Percentiles rank a stretch among this genome's conserved stretches.
phyloP scores from a whole-genome alignment of 768 basidiomycete genomes.

The Lepiota brunneoincarnata region DNA sequence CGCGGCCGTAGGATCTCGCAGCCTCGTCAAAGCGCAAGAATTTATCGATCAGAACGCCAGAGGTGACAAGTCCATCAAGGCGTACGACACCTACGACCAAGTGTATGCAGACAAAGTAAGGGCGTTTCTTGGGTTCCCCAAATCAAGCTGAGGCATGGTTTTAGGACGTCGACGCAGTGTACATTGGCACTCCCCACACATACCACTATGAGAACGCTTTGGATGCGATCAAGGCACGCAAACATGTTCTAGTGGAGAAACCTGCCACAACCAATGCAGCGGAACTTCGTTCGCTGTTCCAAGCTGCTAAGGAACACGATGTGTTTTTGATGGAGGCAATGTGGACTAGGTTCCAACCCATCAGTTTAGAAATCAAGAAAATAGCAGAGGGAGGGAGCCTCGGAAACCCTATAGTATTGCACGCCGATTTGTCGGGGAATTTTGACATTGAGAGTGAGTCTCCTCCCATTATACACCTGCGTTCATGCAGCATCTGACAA shows the following conservation, averaged over 20 bases:
- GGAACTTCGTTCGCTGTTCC: slow-evolving; percentile 71
- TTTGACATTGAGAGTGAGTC: slow-evolving; percentile 63
- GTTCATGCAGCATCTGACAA: neutral
- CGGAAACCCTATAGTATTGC: slow-evolving; percentile 62
- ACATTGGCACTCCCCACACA: slow-evolving; percentile 80
- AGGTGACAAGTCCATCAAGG: slow-evolving; percentile 54
- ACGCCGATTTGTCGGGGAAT: slow-evolving; percentile 76
- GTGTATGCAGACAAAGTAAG: slow-evolving; percentile 69
- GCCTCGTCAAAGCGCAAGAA: slow-evolving; percentile 59
- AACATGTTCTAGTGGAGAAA: slow-evolving; percentile 89
- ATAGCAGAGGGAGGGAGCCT: slow-evolving; percentile 61
- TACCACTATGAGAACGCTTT: slow-evolving; percentile 77
- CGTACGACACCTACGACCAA: slow-evolving; percentile 71
- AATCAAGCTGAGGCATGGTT: neutral
- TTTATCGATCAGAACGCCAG: slow-evolving; percentile 58
- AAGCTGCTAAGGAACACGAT: slow-evolving; percentile 70
- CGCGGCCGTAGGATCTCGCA: slow-evolving; percentile 77
- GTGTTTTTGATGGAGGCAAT: slow-evolving; percentile 93
- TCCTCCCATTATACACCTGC: neutral
- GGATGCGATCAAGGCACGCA: slow-evolving; percentile 73
- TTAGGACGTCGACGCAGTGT: slow-evolving; percentile 74
- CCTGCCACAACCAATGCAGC: slow-evolving; percentile 77
- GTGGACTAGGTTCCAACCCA: slow-evolving; percentile 84
- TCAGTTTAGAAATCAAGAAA: slow-evolving; percentile 60
- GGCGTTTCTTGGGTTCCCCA: neutral